phyloP scores from a whole-genome alignment of 2,329 filamentous ascomycete genomes.

The Colletotrichum karsti region DNA sequence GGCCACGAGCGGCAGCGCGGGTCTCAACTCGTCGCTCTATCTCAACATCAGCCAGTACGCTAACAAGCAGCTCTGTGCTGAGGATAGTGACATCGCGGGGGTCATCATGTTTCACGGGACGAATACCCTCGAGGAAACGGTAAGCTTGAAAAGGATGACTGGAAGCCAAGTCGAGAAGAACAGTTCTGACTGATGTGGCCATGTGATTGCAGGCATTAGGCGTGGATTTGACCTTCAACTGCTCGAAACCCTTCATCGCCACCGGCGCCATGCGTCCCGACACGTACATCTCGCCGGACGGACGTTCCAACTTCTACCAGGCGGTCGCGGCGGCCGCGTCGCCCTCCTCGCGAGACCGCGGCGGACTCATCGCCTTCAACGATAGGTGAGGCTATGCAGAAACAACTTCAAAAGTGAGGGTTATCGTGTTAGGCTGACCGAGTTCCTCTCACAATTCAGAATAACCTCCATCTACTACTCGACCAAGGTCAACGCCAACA shows the following conservation, averaged over 20 bases:
- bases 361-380: conserved; percentile 60
- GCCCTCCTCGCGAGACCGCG: conserved; percentile 49
- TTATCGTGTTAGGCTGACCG: too few relatives aligned
- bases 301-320: conserved; percentile 61
- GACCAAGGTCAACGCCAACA: conserved; percentile 63
- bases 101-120: conserved; percentile 54
- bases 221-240: conserved; percentile 59
- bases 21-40: conserved; percentile 41
- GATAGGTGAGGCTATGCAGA: conserved; percentile 37
- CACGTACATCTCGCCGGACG: conserved; percentile 61
- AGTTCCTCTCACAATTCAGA: accelerated
- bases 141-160: background rate
- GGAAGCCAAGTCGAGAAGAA: background rate
- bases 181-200: background rate
- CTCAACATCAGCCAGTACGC: conserved; percentile 42
- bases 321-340: conserved; percentile 57
- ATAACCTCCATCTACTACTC: conserved; percentile 61
- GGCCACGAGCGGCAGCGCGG: conserved; percentile 36
- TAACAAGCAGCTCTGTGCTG: conserved; percentile 39
- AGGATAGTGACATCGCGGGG: conserved; percentile 38
- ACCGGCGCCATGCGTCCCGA: conserved; percentile 64
- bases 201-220: conserved; percentile 50
- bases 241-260: conserved; percentile 59
- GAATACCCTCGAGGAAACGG: conserved; percentile 64
- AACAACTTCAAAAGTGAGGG: too few relatives aligned